Percentiles rank a stretch among this genome's conserved stretches.
Conservation (phyloP, 1,284 basidiomycete genomes). For the Marasmius fiardii region DNA sequence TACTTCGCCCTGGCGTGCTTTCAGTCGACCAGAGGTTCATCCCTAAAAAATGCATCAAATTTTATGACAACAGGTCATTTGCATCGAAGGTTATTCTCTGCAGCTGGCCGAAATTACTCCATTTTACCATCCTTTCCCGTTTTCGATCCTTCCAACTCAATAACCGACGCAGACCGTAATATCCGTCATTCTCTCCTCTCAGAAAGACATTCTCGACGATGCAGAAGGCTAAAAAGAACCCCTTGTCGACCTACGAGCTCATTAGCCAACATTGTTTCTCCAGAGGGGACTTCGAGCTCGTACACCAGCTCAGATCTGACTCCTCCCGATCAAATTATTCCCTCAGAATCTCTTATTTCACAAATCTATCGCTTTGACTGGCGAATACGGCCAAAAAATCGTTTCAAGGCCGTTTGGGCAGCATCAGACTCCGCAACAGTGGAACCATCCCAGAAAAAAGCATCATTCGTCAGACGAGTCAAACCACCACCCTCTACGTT, state of each 20-base stretch:
- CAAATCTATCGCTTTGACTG: constrained; percentile 31
- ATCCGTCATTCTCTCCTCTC: not conserved
- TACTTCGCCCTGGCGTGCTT: not conserved
- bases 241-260: not conserved
- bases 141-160: not conserved
- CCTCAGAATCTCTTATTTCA: not conserved
- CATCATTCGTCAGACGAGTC: constrained; percentile 29
- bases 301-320: not conserved
- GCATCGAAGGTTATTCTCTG: too few species aligned
- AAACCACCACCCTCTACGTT: constrained; percentile 30
- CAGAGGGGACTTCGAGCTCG: not conserved
- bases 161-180: not conserved
- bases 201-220: not conserved
- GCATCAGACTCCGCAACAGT: constrained; percentile 3
- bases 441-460: constrained; percentile 4
- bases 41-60: not conserved
- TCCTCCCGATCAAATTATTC: too few species aligned
- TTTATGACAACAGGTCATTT: not conserved
- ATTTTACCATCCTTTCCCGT: not conserved
- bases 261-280: not conserved
- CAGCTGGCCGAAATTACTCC: too few species aligned
- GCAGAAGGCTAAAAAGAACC: not conserved
- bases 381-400: constrained; percentile 32
- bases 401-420: constrained; percentile 28
- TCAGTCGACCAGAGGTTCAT: not conserved